Evolutionary conservation across 495 filamentous ascomycete genomes (phyloP).

Genomic region (Penicillium desertorum): DNA sequence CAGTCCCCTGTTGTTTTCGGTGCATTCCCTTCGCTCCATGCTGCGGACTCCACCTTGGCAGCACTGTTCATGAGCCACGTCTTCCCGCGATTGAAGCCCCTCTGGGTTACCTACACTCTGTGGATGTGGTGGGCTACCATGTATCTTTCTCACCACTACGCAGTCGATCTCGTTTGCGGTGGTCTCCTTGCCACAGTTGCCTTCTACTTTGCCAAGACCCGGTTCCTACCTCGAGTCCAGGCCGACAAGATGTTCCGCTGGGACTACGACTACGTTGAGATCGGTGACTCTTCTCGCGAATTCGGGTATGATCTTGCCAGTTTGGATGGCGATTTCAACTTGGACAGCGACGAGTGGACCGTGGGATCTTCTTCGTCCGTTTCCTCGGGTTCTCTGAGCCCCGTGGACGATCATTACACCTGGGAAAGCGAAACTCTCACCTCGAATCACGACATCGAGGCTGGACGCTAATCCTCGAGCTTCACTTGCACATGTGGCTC

Average conservation of each 20-base stretch:
- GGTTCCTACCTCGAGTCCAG: slow-evolving; percentile 79
- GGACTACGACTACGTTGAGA: slow-evolving; percentile 93
- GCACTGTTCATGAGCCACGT: slow-evolving; percentile 89
- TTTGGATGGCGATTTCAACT: slow-evolving; percentile 55
- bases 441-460: slow-evolving; percentile 53
- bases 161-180: slow-evolving; percentile 86
- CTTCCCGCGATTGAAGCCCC: slow-evolving; percentile 73
- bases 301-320: slow-evolving; percentile 57
- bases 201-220: slow-evolving; percentile 76
- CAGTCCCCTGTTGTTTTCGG: slow-evolving; percentile 91
- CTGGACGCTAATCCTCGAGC: slow-evolving; percentile 38
- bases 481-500: slow-evolving; percentile 32
- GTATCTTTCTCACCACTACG: slow-evolving; percentile 96
- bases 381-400: slow-evolving; percentile 61
- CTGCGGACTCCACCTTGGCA: slow-evolving; percentile 80
- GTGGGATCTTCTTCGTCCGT: slow-evolving; percentile 70
- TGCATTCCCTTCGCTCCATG: slow-evolving; percentile 88
- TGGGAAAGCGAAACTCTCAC: slow-evolving; percentile 65
- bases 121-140: slow-evolving; percentile 99
- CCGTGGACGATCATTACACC: slow-evolving; percentile 58
- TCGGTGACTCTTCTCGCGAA: slow-evolving; percentile 59
- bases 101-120: slow-evolving; percentile 76
- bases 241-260: slow-evolving; percentile 81
- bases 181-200: slow-evolving; percentile 73
- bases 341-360: slow-evolving; percentile 72